Evolutionary conservation across 2,329 filamentous ascomycete genomes (phyloP).

Genomic region (Trichoderma pleuroti): DNA sequence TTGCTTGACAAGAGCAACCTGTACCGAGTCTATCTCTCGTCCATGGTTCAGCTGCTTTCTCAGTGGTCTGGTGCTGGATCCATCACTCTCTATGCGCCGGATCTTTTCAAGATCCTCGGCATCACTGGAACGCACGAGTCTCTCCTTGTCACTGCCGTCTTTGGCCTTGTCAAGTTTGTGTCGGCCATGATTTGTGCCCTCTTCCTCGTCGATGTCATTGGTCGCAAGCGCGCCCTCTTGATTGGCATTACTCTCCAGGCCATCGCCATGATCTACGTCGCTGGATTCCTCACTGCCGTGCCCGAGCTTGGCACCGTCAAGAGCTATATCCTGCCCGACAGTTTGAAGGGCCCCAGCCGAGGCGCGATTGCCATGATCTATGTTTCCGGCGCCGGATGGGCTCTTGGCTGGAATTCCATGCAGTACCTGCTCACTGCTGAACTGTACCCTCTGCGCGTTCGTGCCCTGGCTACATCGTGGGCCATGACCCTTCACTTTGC

Average conservation of each 20-base stretch:
- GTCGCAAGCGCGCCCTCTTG: slow-evolving; percentile 65
- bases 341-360: slow-evolving; percentile 55
- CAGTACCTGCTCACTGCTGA: slow-evolving; percentile 77
- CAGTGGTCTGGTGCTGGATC: slow-evolving; percentile 72
- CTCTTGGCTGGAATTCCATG: slow-evolving; percentile 70
- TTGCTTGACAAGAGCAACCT: slow-evolving; percentile 65
- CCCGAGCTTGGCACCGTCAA: slow-evolving; percentile 54
- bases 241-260: slow-evolving; percentile 59
- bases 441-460: slow-evolving; percentile 70
- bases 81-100: slow-evolving; percentile 73
- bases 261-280: slow-evolving; percentile 61
- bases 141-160: slow-evolving; percentile 70
- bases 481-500: slow-evolving; percentile 77
- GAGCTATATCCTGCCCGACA: slow-evolving; percentile 43
- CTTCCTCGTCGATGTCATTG: slow-evolving; percentile 76
- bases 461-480: slow-evolving; percentile 66
- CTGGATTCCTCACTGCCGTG: slow-evolving; percentile 58
- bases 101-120: slow-evolving; percentile 70
- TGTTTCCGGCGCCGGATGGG: slow-evolving; percentile 65
- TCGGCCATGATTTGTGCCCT: slow-evolving; percentile 66
- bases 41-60: slow-evolving; percentile 65
- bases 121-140: slow-evolving; percentile 65
- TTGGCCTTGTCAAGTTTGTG: slow-evolving; percentile 70
- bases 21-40: slow-evolving; percentile 67
- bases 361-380: slow-evolving; percentile 73